Conservation (phyloP, 441 rosid species). For the Populus hybrid region DNA sequence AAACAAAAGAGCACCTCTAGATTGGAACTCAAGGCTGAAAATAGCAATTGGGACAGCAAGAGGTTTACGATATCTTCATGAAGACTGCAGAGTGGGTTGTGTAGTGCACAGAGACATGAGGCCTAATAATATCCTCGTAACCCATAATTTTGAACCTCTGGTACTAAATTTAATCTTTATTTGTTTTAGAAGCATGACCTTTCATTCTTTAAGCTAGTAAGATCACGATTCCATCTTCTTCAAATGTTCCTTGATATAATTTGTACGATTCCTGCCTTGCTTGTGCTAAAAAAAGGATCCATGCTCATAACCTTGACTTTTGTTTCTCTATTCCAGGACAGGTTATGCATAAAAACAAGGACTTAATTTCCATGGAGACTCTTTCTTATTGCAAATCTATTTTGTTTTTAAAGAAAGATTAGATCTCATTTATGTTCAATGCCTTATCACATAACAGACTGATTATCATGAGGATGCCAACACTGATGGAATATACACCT, state of each 20-base stretch:
- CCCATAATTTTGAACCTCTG: conserved; percentile 74
- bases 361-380: not conserved
- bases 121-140: conserved; percentile 56
- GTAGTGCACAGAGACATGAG: conserved; percentile 65
- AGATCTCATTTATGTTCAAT: not conserved
- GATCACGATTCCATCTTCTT: not conserved
- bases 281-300: not conserved
- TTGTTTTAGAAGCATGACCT: not conserved
- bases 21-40: conserved; percentile 56
- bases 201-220: not conserved
- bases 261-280: not conserved
- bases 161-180: conserved; percentile 21
- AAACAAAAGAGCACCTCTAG: conserved; percentile 26
- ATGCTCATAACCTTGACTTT: not conserved
- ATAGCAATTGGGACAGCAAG: conserved; percentile 66
- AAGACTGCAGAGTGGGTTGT: conserved; percentile 79
- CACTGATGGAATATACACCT: conserved; percentile 1
- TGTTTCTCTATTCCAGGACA: not conserved
- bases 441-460: not conserved
- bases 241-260: not conserved
- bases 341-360: not conserved
- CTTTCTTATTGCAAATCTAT: not conserved
- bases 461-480: not conserved
- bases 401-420: not conserved
- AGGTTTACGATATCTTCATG: conserved; percentile 70